These are phyloP conservation scores for Zoysia matrella DNA, from an alignment of 202 grass and related monocot genomes.

Conservation along the genomic window DNA sequence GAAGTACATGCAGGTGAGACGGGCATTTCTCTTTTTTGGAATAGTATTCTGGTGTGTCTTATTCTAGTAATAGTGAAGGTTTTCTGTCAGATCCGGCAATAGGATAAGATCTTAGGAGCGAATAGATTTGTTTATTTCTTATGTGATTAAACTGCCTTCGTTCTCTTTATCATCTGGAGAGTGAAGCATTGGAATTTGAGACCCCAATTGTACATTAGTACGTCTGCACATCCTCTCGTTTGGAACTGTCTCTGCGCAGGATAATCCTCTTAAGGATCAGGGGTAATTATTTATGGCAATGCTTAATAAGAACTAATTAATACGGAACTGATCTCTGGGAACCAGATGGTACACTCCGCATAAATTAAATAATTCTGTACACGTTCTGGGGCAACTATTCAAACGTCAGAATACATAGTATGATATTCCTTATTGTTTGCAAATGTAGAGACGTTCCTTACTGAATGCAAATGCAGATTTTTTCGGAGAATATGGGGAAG, in stretches of 20 bases:
- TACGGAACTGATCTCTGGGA: not conserved
- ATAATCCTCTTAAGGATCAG: not conserved
- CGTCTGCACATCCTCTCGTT: not conserved
- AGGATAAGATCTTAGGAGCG: not conserved
- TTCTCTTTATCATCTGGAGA: no score
- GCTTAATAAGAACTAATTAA: not conserved
- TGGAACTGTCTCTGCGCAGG: not conserved
- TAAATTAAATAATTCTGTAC: not conserved
- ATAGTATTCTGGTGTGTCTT: not conserved
- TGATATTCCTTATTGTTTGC: not conserved
- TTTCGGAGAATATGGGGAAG: constrained; percentile 85
- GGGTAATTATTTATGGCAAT: not conserved
- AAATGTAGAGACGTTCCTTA: not conserved
- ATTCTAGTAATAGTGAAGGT: not conserved
- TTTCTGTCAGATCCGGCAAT: not conserved
- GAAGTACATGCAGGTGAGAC: constrained; percentile 87
- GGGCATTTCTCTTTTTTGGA: not conserved
- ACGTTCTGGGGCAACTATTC: not conserved
- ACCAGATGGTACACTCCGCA: not conserved
- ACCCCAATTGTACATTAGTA: not conserved
- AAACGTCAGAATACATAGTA: not conserved
- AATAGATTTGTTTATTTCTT: not conserved
- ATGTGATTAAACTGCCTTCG: not conserved
- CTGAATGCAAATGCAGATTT: constrained; percentile 56
- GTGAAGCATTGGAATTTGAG: no score